These are phyloP conservation scores for Crataegus laevigata DNA, from an alignment of 306 rosid genomes.

Conservation along the genomic window DNA sequence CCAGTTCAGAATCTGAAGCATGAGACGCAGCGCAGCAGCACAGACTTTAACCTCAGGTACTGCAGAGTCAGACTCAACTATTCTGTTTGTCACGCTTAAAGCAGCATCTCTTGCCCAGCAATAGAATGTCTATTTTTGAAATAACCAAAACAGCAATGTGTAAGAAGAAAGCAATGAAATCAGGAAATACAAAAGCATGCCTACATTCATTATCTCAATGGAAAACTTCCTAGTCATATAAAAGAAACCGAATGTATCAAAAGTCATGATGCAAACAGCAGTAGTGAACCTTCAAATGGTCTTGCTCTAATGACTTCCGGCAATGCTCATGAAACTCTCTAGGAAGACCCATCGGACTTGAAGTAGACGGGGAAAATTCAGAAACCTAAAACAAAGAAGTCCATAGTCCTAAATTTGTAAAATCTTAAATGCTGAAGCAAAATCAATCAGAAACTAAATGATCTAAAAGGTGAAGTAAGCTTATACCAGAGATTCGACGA, in stretches of 20 bases:
- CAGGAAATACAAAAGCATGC: slow-evolving; percentile 4
- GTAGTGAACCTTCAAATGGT: slow-evolving; percentile 60
- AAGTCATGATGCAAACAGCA: background rate
- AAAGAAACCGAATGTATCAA: background rate
- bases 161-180: background rate
- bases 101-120: slow-evolving; percentile 90
- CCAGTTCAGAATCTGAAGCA: slow-evolving; percentile 98
- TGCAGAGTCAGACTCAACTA: slow-evolving; percentile 59
- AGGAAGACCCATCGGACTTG: slow-evolving; percentile 94
- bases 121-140: slow-evolving; percentile 55
- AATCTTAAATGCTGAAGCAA: slow-evolving; percentile 16
- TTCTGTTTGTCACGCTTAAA: slow-evolving; percentile 61
- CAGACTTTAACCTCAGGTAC: slow-evolving; percentile 85
- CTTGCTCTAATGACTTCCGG: slow-evolving; percentile 67
- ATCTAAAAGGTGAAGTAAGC: background rate
- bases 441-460: slow-evolving; percentile 8
- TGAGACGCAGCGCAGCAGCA: slow-evolving; percentile 67
- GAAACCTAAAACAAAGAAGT: slow-evolving; percentile 50
- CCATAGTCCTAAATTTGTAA: slow-evolving; percentile 12
- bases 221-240: slow-evolving; percentile 1
- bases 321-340: slow-evolving; percentile 97
- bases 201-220: slow-evolving; percentile 5
- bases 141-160: background rate
- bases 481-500: slow-evolving; percentile 77
- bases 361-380: slow-evolving; percentile 93